Base-by-base conservation (phyloP, 495 filamentous ascomycete genomes). In the Amorphotheca resinae region DNA sequence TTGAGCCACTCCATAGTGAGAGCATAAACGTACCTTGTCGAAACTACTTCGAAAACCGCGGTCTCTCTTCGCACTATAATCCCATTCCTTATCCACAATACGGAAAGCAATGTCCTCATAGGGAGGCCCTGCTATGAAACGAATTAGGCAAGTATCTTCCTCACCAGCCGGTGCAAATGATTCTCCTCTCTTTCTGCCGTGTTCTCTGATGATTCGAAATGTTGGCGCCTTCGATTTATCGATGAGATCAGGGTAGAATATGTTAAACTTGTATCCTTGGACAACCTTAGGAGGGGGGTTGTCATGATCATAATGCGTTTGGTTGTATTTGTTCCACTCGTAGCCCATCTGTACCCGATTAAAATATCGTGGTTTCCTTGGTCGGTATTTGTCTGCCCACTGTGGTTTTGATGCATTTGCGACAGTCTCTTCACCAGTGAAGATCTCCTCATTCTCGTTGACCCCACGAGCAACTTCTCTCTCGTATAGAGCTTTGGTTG, bases 251-350 rank as follows among this genome's bases (percentile, higher is more conserved):
- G 91, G 93, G 50, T 99, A 99, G 63, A 99, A 96, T 33, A 99
- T 93, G 61, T 96, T 99, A 70, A 99, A 99, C 51, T 94, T 93
- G 64, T 96, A 99, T 23, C 91, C 91, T 62, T 98, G 91, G 34
- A 98, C 91, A 16, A 98, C 91, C 62, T 95, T 94, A 11, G 91
- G 91, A 2, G 91, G 91, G 5, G 91, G 91, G 53, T 99, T 95
- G 55, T 96, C 93, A 60, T 95, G 89, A 56, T 96, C 93, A 64
- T 99, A 99, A 65, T 99, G 91, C 1, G 91, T 99, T 62, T 99
- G 91, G 54, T 99, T 99, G 69, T 99, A 99, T 58, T 99, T 99
- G 60, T 99, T 99, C 91, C 91, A 99, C 59, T 99, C 91, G 62
- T 95, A 99, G 31, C 91, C 91, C 85, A 95, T 96, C 62, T 95